These are phyloP conservation scores for Penicillium chermesinum DNA, from an alignment of 495 filamentous ascomycete genomes.

Conservation along the genomic window DNA sequence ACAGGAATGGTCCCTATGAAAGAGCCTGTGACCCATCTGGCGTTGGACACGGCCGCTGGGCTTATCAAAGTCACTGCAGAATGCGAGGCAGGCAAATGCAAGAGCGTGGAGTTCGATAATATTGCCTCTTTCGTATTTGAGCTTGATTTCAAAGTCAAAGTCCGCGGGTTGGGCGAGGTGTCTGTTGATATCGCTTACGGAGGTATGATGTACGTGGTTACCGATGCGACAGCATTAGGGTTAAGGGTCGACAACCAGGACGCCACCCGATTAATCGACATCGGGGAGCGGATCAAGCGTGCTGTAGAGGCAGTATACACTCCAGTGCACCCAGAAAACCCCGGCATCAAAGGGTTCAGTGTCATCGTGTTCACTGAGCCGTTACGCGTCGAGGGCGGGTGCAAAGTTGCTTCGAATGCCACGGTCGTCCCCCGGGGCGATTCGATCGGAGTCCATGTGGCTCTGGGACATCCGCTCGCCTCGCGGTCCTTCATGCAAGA, in stretches of 20 bases:
- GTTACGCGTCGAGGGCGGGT: constrained; percentile 9
- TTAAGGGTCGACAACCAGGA: constrained; percentile 18
- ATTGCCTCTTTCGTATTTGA: constrained; percentile 32
- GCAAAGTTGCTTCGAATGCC: constrained; percentile 23
- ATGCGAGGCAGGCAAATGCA: constrained; percentile 32
- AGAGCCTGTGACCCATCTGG: constrained; percentile 26
- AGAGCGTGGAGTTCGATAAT: constrained; percentile 31
- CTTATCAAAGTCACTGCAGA: constrained; percentile 27
- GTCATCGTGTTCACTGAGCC: constrained; percentile 26
- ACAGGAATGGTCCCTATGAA: constrained; percentile 36
- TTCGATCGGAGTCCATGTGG: constrained; percentile 37
- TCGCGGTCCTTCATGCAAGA: constrained; percentile 29
- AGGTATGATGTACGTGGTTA: constrained; percentile 34
- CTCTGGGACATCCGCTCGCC: constrained; percentile 31
- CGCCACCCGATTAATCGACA: constrained; percentile 18
- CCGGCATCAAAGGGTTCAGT: constrained; percentile 24
- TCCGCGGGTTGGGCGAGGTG: constrained; percentile 25
- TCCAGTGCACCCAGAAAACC: constrained; percentile 32
- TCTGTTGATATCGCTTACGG: constrained; percentile 32
- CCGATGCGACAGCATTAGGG: constrained; percentile 25
- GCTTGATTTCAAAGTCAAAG: constrained; percentile 26
- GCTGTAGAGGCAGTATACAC: constrained; percentile 19
- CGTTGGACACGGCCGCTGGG: constrained; percentile 29
- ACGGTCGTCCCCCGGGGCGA: constrained; percentile 33
- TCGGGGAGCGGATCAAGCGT: constrained; percentile 30